Base-by-base conservation (phyloP, 352 stramenopile genomes). In the Phytophthora hybrid region DNA sequence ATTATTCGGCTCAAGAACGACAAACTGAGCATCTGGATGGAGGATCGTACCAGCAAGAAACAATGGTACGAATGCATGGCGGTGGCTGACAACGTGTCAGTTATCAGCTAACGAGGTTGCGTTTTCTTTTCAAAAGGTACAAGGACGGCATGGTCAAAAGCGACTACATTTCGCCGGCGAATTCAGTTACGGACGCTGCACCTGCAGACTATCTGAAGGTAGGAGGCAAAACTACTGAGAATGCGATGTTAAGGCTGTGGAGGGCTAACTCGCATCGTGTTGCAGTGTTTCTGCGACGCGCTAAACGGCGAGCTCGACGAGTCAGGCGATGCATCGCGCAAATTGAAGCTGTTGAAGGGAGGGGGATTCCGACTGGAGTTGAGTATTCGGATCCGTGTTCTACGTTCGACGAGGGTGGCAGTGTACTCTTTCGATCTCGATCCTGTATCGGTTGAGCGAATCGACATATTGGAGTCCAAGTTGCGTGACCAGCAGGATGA, bases 391-490 rank as follows among this genome's bases (percentile, higher is more conserved):
- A 32, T 78, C n/a, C 55, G 49, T 7, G 44, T 69, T 49, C 44
- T 72, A 49, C 55, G 23, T 1, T 66, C 60, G 21, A 41, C 26
- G 32, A 26, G 34, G 16, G 39, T 59, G 13, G 63, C 46, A 1
- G 64, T 49, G 23, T 80, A 64, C 29, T 21, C 51, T 5, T 80
- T 80, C 44, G 51, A 73, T 2, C 64, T 77, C 2, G 23, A 71
- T 32, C 39, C 73, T 10, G 56, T 74, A 0, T 57, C 69, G 0
- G 63, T 72, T 0, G 64, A 80, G 21, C 34, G 65, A 26, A 66
- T 80, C 47, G 54, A 77, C 19, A 18, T 69, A 16, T 18, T 77
- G 46, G 59, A 73, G 29, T 63, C 59, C 0, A 77, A 77, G 39
- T 3, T 77, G 37, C 53, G 59, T 2, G 64, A 71, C 19, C 44